Base-by-base conservation (phyloP, 257 asterid genomes). In the Lavandula angustifolia region DNA sequence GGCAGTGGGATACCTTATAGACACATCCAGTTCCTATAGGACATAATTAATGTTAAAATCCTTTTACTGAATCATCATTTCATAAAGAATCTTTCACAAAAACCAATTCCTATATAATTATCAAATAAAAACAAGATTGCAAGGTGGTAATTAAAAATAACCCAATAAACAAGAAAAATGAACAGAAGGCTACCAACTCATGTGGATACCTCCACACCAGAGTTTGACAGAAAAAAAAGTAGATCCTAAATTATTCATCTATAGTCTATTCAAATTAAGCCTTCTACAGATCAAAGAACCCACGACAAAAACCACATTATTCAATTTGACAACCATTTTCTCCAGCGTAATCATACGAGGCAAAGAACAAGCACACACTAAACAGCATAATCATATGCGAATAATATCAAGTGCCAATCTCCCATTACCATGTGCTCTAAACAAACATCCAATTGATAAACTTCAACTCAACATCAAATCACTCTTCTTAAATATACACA, bases 401-500 rank as follows among this genome's bases (percentile, higher is more conserved):
- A 27, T 34, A 47, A 50, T 60, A 55, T 46, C 54, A 37, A 61
- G 53, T 44, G 67, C 69, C 70, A 37, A 60, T 42, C 75, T 38
- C 82, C 68, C 69, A 63, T 63, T 75, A 54, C 69, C 6, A 44
- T 47, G 60, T 50, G 66, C 40, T 55, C 66, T 33, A 37, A 32
- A 53, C 52, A 41, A n/a, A 33, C 54, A 63, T 49, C 59, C 29
- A 58, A 64, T 69, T 22, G 35, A 29, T 13, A 10, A 65, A 53
- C 72, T 46, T 17, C 64, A 38, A 13, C 73, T 54, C 57, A n/a
- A 7, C 52, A 62, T 41, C 79, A 75, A 66, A 72, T 50, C 76
- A 61, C 76, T 65, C 66, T 71, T 17, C 56, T 10, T 16, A 66
- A 35, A 70, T 46, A 71, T 70, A 40, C 56, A 47, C 68, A 46